Conservation (phyloP, 1,284 basidiomycete genomes). For the Butyriboletus appendiculatus region DNA sequence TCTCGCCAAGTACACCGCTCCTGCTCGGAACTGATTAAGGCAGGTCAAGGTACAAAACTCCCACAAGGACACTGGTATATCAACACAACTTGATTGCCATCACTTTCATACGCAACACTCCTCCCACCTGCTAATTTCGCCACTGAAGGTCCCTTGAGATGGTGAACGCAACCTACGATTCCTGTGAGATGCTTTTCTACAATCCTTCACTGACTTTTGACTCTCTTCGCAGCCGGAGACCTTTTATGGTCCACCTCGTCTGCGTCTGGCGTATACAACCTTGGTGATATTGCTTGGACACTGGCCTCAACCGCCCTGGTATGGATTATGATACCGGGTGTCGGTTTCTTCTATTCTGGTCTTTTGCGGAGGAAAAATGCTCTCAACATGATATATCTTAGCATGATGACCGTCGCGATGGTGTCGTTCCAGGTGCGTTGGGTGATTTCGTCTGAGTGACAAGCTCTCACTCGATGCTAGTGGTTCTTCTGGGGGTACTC, state of each 20-base stretch:
- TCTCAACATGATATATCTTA: slow-evolving; percentile 88
- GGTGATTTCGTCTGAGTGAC: not conserved
- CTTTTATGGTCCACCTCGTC: slow-evolving; percentile 41
- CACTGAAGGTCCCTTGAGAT: slow-evolving; percentile 21
- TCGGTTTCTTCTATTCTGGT: slow-evolving; percentile 92
- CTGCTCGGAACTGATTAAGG: not conserved
- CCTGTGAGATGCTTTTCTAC: slow-evolving; percentile 27
- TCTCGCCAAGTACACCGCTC: slow-evolving; percentile 20
- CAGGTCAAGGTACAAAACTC: slow-evolving; percentile 16
- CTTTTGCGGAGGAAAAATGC: slow-evolving; percentile 87
- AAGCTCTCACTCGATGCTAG: slow-evolving; percentile 31
- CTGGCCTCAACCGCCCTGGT: slow-evolving; percentile 74
- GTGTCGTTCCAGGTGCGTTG: slow-evolving; percentile 70
- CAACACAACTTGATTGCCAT: slow-evolving; percentile 3
- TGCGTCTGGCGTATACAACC: slow-evolving; percentile 56
- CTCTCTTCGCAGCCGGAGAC: slow-evolving; percentile 39
- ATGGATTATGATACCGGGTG: slow-evolving; percentile 92
- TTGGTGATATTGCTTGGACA: slow-evolving; percentile 83
- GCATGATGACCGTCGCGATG: slow-evolving; percentile 75
- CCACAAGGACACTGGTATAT: slow-evolving; percentile 29
- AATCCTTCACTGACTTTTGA: slow-evolving; percentile 1
- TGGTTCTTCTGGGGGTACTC: slow-evolving; percentile 81
- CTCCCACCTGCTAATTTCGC: not conserved
- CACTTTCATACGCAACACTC: not conserved
- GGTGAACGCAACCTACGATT: slow-evolving; percentile 41